These are phyloP conservation scores for Ceratocystis harringtonii DNA, from an alignment of 2,329 filamentous ascomycete species.

Conservation along the genomic window DNA sequence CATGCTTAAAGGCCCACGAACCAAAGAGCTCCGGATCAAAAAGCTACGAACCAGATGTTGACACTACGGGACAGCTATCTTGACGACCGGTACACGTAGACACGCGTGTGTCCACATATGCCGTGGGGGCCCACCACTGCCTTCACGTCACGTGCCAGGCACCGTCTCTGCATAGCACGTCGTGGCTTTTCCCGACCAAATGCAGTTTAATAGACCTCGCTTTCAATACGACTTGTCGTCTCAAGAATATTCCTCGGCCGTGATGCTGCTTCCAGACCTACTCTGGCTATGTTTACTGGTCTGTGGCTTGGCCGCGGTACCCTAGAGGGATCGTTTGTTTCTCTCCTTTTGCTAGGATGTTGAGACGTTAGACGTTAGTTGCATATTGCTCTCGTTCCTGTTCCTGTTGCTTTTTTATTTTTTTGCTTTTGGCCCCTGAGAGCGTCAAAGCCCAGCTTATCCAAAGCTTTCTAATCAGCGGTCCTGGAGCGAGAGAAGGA, in stretches of 20 bases:
- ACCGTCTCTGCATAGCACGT: background rate
- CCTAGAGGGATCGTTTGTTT: background rate
- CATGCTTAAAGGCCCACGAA: too few species aligned
- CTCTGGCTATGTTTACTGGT: background rate
- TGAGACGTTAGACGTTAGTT: conserved; percentile 1
- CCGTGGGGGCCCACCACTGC: background rate
- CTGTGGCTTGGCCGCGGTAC: background rate
- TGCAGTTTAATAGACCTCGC: background rate
- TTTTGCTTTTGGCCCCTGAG: background rate
- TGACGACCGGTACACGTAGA: background rate
- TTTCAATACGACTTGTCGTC: background rate
- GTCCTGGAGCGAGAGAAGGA: background rate
- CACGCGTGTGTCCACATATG: background rate
- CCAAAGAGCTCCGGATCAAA: too few species aligned
- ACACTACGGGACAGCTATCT: background rate
- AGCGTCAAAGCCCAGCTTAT: background rate
- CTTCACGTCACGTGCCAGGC: background rate
- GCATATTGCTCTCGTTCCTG: background rate
- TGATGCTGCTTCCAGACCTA: background rate
- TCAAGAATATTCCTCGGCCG: background rate
- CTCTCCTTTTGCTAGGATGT: background rate
- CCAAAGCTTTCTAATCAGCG: conserved; percentile 4
- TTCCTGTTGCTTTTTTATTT: background rate
- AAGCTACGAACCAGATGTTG: background rate
- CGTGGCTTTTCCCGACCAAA: background rate